A percentile compares a stretch with the other conserved stretches of the same genome.
phyloP scores from a whole-genome alignment of 768 basidiomycete genomes.

The Termitomyces sp. region DNA sequence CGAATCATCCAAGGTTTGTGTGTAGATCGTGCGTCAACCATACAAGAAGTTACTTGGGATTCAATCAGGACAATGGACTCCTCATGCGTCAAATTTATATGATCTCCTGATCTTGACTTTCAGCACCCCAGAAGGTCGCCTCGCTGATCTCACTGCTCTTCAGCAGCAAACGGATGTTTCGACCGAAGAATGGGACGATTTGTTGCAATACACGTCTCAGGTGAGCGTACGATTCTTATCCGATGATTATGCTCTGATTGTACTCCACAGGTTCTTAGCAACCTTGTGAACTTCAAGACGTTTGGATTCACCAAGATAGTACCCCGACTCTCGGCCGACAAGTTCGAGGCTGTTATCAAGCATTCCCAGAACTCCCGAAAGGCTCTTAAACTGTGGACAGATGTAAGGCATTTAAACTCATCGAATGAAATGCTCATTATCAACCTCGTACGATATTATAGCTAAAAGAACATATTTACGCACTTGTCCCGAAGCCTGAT shows the following conservation, averaged over 20 bases:
- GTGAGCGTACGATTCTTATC: constrained; percentile 29
- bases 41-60: neutral
- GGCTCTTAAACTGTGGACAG: constrained; percentile 58
- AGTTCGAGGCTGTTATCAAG: constrained; percentile 61
- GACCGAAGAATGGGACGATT: constrained; percentile 60
- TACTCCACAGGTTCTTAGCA: constrained; percentile 46
- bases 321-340: constrained; percentile 58
- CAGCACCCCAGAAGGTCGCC: constrained; percentile 47
- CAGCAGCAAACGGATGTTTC: constrained; percentile 50
- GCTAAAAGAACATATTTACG: constrained; percentile 76
- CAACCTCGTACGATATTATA: constrained; percentile 20
- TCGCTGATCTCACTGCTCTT: constrained; percentile 54
- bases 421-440: neutral
- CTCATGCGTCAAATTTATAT: constrained; percentile 62
- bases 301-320: constrained; percentile 88
- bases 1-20: constrained; percentile 64
- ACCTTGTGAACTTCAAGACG: constrained; percentile 71
- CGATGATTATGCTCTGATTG: neutral
- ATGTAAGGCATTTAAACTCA: constrained; percentile 32
- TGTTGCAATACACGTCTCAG: constrained; percentile 73
- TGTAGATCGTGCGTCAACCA: neutral
- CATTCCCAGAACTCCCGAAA: constrained; percentile 55
- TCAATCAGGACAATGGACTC: constrained; percentile 68
- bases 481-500: constrained; percentile 55
- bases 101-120: constrained; percentile 71